Evolutionary conservation across 495 filamentous ascomycete species (phyloP).

Genomic region (Pyrenopolyporus hunteri): DNA sequence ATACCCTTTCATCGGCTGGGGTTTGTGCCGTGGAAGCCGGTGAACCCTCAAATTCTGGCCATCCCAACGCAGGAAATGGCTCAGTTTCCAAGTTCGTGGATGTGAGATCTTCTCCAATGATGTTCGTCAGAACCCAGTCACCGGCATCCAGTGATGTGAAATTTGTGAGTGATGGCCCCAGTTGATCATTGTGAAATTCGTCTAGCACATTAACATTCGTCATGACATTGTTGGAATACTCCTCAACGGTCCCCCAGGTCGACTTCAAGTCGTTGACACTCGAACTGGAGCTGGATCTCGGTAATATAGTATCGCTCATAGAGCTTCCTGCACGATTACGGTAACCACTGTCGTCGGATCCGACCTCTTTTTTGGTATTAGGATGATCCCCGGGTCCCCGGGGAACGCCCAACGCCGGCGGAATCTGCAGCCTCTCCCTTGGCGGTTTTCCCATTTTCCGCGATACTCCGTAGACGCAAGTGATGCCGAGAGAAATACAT

Average conservation of each 20-base stretch:
- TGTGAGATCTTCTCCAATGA: not conserved
- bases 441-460: constrained; percentile 38
- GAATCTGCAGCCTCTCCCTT: not conserved
- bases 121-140: not conserved
- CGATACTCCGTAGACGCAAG: constrained; percentile 50
- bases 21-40: not conserved
- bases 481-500: constrained; percentile 42
- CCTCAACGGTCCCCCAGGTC: not conserved
- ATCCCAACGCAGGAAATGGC: not conserved
- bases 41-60: not conserved
- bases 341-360: not conserved
- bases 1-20: not conserved
- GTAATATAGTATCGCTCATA: not conserved
- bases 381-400: not conserved
- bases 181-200: not conserved
- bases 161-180: not conserved
- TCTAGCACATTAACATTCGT: not conserved
- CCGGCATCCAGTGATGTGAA: not conserved
- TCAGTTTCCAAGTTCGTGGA: not conserved
- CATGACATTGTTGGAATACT: not conserved
- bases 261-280: not conserved
- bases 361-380: not conserved
- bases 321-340: not conserved
- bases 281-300: not conserved
- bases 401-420: not conserved